Evolutionary conservation across 2,329 filamentous ascomycete genomes (phyloP).

Genomic region (Pseudogymnoascus sp.): DNA sequence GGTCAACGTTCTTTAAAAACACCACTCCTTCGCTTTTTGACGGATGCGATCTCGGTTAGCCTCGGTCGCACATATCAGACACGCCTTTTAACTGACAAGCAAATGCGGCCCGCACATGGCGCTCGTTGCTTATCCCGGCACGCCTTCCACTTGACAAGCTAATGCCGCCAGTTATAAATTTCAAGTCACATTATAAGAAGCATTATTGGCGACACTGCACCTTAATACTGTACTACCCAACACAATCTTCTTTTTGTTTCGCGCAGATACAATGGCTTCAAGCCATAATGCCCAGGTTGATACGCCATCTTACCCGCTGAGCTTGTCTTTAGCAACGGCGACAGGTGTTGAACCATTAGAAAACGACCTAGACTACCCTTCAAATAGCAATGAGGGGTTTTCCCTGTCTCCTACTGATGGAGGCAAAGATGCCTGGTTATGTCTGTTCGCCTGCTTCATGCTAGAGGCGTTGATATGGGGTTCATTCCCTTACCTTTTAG

Average conservation of each 20-base stretch:
- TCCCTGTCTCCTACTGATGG: conserved; percentile 27
- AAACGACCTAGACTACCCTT: neutral
- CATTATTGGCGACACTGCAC: neutral
- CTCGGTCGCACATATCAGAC: too few relatives aligned
- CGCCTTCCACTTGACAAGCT: neutral
- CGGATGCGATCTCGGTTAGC: too few relatives aligned
- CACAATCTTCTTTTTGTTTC: neutral
- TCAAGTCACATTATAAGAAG: neutral
- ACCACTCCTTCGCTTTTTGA: too few relatives aligned
- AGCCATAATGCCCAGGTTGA: neutral
- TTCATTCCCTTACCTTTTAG: conserved; percentile 21
- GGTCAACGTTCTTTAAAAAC: too few relatives aligned
- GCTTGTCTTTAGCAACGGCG: neutral
- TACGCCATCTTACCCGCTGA: neutral
- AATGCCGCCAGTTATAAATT: neutral
- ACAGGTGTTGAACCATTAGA: neutral
- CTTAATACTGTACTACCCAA: neutral
- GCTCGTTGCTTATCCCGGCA: neutral
- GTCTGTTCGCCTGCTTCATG: conserved; percentile 36
- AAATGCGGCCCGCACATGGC: too few relatives aligned
- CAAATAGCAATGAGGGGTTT: neutral
- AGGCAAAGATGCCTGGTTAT: conserved; percentile 42
- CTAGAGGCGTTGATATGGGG: conserved; percentile 46
- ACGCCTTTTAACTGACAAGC: too few relatives aligned
- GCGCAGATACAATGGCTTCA: neutral